phyloP scores from a whole-genome alignment of 2,329 filamentous ascomycete genomes.

The Davidsoniella neocaledoniae region DNA sequence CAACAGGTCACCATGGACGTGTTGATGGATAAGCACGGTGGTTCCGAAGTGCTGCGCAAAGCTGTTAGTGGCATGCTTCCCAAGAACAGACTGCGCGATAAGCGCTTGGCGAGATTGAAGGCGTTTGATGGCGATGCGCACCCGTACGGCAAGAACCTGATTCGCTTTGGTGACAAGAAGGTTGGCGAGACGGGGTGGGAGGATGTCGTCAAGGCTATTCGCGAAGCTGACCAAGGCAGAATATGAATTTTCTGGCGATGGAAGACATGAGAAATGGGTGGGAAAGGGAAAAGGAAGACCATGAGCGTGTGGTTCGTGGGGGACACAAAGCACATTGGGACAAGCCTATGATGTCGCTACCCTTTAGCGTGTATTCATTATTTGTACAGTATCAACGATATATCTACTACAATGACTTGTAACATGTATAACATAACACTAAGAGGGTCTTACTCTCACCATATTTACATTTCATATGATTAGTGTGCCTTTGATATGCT shows the following conservation, averaged over 20 bases:
- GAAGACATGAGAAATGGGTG: not conserved
- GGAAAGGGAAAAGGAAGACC: not conserved
- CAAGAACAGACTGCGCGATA: conserved; percentile 84
- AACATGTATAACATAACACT: not conserved
- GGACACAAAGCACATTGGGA: not conserved
- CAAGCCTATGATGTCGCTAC: not conserved
- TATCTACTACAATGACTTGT: conserved; percentile 1
- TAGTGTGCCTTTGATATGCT: no score
- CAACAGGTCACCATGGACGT: conserved; percentile 86
- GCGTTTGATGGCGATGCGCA: conserved; percentile 87
- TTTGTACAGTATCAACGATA: conserved; percentile 10
- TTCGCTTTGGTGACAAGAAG: conserved; percentile 48
- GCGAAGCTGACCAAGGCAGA: conserved; percentile 31
- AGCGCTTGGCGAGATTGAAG: conserved; percentile 75
- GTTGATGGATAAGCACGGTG: conserved; percentile 87
- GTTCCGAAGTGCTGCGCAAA: conserved; percentile 75
- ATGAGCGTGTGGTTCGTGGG: not conserved
- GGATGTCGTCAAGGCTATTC: conserved; percentile 31
- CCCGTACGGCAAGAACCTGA: conserved; percentile 78
- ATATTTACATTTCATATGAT: no score
- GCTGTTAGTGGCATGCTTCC: conserved; percentile 95
- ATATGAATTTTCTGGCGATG: conserved; percentile 24
- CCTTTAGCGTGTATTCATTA: conserved; percentile 12
- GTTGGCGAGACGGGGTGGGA: conserved; percentile 39
- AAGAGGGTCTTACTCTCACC: no score